Evolutionary conservation across 352 stramenopile species (phyloP).

Genomic region (Phytophthora vignae): DNA sequence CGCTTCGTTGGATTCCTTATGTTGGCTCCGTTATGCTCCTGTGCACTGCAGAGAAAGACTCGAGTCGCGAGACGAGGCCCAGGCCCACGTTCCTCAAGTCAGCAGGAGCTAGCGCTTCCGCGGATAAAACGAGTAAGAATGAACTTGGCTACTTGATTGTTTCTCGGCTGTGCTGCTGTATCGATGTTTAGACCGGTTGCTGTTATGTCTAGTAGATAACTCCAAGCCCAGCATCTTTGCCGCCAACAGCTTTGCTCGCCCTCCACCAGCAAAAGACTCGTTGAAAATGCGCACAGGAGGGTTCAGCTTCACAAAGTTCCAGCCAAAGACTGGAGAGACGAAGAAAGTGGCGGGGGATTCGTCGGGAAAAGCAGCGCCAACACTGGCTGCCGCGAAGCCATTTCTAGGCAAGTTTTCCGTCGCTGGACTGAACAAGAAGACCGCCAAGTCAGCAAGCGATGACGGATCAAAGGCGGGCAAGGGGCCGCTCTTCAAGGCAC

Average conservation of each 20-base stretch:
- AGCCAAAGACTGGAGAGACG: constrained; percentile 13
- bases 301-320: constrained; percentile 38
- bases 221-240: constrained; percentile 13
- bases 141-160: background rate
- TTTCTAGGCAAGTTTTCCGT: constrained; percentile 30
- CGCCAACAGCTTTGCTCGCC: constrained; percentile 26
- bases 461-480: constrained; percentile 7
- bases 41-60: constrained; percentile 27
- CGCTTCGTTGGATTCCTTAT: background rate
- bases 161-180: background rate
- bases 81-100: constrained; percentile 29
- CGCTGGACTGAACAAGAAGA: constrained; percentile 20
- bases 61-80: constrained; percentile 23
- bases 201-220: constrained; percentile 7
- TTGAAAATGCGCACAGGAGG: constrained; percentile 19
- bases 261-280: background rate
- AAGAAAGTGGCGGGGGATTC: constrained; percentile 5
- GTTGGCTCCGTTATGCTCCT: background rate
- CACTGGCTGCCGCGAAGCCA: constrained; percentile 21
- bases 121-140: constrained; percentile 31
- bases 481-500: constrained; percentile 10
- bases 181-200: background rate
- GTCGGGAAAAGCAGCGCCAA: constrained; percentile 10
- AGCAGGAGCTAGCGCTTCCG: background rate
- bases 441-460: background rate